phyloP scores from a whole-genome alignment of 176 grass and related monocot species.

The Paspalum notatum region DNA sequence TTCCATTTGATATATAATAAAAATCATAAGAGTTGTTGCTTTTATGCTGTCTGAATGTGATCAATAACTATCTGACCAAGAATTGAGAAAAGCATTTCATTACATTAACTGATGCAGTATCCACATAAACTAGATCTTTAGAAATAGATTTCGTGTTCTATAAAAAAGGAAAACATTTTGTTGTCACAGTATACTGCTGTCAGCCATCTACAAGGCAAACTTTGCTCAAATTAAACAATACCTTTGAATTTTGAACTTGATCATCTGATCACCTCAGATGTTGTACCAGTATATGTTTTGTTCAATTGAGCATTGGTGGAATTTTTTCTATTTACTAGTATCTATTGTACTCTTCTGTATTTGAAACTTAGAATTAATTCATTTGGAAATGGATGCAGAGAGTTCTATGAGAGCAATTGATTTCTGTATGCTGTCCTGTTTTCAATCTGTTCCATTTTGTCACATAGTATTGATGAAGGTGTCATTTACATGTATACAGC shows the following conservation, averaged over 20 bases:
- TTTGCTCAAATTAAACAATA: not conserved
- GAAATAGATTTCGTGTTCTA: not conserved
- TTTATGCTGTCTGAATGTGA: constrained; percentile 11
- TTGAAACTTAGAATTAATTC: not conserved
- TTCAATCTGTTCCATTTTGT: not conserved
- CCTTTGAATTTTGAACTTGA: not conserved
- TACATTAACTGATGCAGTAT: not conserved
- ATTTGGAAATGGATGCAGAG: not conserved
- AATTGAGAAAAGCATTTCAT: not conserved
- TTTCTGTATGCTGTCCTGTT: not conserved
- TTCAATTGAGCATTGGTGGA: not conserved
- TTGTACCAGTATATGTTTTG: not conserved
- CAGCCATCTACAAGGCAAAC: not conserved
- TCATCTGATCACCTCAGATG: not conserved
- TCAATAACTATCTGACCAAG: not conserved
- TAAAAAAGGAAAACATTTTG: not conserved
- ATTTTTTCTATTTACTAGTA: not conserved
- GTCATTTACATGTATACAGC: constrained; percentile 56
- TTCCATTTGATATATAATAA: not conserved
- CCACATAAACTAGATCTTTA: not conserved
- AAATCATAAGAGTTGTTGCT: not conserved
- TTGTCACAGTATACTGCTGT: not conserved
- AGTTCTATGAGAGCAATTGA: constrained; percentile 1
- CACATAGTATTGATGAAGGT: constrained; percentile 25
- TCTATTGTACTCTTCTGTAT: not conserved